Evolutionary conservation across 1,284 basidiomycete genomes (phyloP).

Genomic region (Boletellus dicymbophilus): DNA sequence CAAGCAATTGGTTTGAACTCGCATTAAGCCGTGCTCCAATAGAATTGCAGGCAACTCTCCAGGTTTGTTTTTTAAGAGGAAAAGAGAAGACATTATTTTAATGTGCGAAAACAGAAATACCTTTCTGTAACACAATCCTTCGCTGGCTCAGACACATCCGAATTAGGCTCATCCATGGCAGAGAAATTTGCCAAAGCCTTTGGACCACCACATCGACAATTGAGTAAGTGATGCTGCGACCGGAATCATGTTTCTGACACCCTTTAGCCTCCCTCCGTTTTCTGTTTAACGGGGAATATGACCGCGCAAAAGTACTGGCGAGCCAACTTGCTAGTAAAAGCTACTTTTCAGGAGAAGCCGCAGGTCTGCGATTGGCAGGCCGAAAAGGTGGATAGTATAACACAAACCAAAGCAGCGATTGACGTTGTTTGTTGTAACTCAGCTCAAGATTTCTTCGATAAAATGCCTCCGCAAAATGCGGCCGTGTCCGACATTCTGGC

Average conservation of each 20-base stretch:
- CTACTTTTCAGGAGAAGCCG: slow-evolving; percentile 86
- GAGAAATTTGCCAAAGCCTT: slow-evolving; percentile 82
- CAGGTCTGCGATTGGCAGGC: slow-evolving; percentile 73
- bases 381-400: slow-evolving; percentile 42
- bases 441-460: slow-evolving; percentile 62
- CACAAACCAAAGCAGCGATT: neutral
- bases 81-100: neutral
- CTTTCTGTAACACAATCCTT: slow-evolving; percentile 72
- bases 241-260: neutral
- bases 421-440: slow-evolving; percentile 2
- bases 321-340: slow-evolving; percentile 86
- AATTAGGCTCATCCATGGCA: slow-evolving; percentile 89
- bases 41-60: slow-evolving; percentile 90
- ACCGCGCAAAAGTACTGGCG: slow-evolving; percentile 75
- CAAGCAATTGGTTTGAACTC: slow-evolving; percentile 83
- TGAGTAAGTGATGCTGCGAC: slow-evolving; percentile 49
- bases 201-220: slow-evolving; percentile 77
- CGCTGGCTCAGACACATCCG: slow-evolving; percentile 70
- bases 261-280: slow-evolving; percentile 55
- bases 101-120: slow-evolving; percentile 63
- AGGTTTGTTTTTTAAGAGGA: slow-evolving; percentile 49
- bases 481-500: slow-evolving; percentile 61
- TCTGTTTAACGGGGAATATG: slow-evolving; percentile 63
- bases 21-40: slow-evolving; percentile 88
- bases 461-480: slow-evolving; percentile 58